Evolutionary conservation across 768 basidiomycete genomes (phyloP).

Genomic region (Polyporus arcularius): DNA sequence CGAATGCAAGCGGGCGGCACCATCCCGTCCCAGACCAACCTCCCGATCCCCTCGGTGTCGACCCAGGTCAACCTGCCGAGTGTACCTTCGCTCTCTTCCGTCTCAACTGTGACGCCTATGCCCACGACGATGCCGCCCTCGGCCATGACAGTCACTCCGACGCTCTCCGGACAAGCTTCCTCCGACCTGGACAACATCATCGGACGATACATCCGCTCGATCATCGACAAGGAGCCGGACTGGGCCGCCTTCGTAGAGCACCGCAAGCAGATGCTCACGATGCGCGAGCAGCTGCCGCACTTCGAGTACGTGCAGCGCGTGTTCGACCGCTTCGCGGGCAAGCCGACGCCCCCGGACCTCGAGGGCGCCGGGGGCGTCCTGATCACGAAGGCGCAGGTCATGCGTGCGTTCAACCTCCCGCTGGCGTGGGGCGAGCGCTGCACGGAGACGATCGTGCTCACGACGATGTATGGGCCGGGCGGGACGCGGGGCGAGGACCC

Average conservation of each 20-base stretch:
- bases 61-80: background rate
- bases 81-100: constrained; percentile 12
- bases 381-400: constrained; percentile 59
- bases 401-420: constrained; percentile 50
- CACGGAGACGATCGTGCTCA: constrained; percentile 50
- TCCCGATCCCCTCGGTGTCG: background rate
- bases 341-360: constrained; percentile 43
- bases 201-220: constrained; percentile 42
- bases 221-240: constrained; percentile 45
- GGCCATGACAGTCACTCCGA: constrained; percentile 8
- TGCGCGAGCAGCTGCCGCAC: constrained; percentile 36
- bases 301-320: constrained; percentile 55
- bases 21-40: background rate
- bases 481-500: constrained; percentile 52
- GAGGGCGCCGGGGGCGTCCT: constrained; percentile 33
- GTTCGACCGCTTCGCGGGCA: constrained; percentile 47
- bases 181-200: constrained; percentile 43
- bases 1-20: background rate
- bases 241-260: constrained; percentile 51
- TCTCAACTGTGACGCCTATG: background rate
- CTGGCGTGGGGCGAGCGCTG: constrained; percentile 47
- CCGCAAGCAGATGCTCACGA: constrained; percentile 30
- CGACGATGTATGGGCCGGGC: constrained; percentile 56
- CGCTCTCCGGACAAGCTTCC: constrained; percentile 27
- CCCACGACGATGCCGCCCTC: constrained; percentile 14